Evolutionary conservation across 352 stramenopile genomes (phyloP), one percentile per base, ranked within the genome.

Genomic region (Elongisporangium prolatum): DNA sequence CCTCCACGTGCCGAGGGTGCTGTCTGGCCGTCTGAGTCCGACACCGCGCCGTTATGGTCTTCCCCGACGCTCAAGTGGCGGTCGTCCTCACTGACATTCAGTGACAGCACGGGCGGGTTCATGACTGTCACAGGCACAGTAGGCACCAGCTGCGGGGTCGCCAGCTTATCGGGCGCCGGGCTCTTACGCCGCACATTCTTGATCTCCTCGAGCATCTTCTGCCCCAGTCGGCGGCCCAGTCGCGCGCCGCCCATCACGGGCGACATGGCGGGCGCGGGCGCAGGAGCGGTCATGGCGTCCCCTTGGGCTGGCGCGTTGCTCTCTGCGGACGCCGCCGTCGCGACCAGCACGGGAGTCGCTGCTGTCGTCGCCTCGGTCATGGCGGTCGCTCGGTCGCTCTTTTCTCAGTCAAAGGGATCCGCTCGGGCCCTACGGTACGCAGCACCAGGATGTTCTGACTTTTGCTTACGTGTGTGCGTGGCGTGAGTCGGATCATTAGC

Each of bases 121-220:
- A 57, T 34, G 25, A 18, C 28, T 20, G 18, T 34, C 4, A 52
- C 63, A 25, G 16, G 37, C 22, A 24, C 13, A 14, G 51, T 50
- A 3, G 67, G 64, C 18, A 65, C 54, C 13, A 56, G 53, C 17
- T 57, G 50, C n/a, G 65, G 57, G 18, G 61, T 52, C 40, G 61
- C 63, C 18, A 22, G 55, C 37, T 64, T 64, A 16, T 68, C 54
- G 18, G 58, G 53, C 52, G 61, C 57, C 0, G 63, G 63, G 9
- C 61, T 74, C 59, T 75, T 80, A 38, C 62, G 60, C 6, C 75
- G 72, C 48, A 84, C 77, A 68, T 76, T 79, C 69, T 86, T 86
- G 59, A 90, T 62, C 62, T 90, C 80, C 51, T 90, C 76, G 21
- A 88, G 69, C 48, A 90, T 63, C 49, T 87, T 88, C 14, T 75